phyloP scores from a whole-genome alignment of 345 rosid genomes.

The Salix suchowensis region DNA sequence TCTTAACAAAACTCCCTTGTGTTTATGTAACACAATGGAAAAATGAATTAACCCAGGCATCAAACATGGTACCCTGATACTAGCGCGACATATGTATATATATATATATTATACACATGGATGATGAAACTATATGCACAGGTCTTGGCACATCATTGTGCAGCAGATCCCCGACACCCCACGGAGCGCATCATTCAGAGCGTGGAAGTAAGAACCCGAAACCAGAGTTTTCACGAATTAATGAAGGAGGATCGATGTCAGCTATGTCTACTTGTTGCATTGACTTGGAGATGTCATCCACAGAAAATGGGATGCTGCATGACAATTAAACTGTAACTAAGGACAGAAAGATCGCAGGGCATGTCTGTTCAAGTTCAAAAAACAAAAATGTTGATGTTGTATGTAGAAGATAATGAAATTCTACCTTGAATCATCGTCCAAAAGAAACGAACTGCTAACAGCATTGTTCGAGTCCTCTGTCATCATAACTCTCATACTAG shows the following conservation, averaged over 20 bases:
- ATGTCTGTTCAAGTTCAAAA: background rate
- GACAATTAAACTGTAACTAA: slow-evolving; percentile 14
- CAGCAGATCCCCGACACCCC: background rate
- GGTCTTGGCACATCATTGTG: slow-evolving; percentile 1
- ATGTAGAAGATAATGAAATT: background rate
- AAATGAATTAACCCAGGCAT: slow-evolving; percentile 30
- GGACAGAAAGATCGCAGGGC: background rate
- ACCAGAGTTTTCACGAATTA: slow-evolving; percentile 87
- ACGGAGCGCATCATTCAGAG: slow-evolving; percentile 43
- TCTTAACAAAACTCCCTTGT: slow-evolving; percentile 37
- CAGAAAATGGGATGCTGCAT: slow-evolving; percentile 94
- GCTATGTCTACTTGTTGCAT: slow-evolving; percentile 83
- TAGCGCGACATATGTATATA: background rate
- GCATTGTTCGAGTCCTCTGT: slow-evolving; percentile 93
- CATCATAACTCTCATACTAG: slow-evolving; percentile 94
- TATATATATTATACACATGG: slow-evolving; percentile 33
- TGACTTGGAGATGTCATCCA: slow-evolving; percentile 95
- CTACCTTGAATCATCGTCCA: slow-evolving; percentile 99
- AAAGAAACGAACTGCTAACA: slow-evolving; percentile 86
- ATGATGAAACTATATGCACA: slow-evolving; percentile 28
- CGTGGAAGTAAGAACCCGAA: slow-evolving; percentile 89
- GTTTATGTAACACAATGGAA: slow-evolving; percentile 44
- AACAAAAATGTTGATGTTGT: background rate
- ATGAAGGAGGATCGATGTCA: slow-evolving; percentile 77
- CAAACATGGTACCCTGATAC: slow-evolving; percentile 24